These are phyloP conservation scores for Amylocystis lapponica DNA, from an alignment of 768 basidiomycete species.

Conservation along the genomic window DNA sequence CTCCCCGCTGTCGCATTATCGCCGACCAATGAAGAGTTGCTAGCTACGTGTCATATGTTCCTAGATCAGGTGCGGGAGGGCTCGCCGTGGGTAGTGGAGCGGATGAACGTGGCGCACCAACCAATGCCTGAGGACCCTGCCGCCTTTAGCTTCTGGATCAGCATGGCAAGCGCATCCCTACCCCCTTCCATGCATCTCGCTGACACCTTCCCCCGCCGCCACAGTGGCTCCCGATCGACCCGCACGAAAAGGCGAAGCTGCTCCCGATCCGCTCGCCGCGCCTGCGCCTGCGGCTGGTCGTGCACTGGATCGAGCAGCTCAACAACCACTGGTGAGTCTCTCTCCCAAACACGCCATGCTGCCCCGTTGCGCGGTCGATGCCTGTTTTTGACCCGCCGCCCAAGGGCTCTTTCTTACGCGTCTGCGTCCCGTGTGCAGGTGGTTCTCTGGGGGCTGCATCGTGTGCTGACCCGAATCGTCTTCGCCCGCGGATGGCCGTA, in stretches of 20 bases:
- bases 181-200: background rate
- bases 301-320: slow-evolving; percentile 90
- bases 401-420: slow-evolving; percentile 18
- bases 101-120: slow-evolving; percentile 75
- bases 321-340: slow-evolving; percentile 46
- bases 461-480: slow-evolving; percentile 33
- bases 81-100: slow-evolving; percentile 91
- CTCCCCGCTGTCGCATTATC: slow-evolving; percentile 1
- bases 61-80: slow-evolving; percentile 57
- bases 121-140: slow-evolving; percentile 67
- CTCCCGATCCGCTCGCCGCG: slow-evolving; percentile 75
- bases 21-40: slow-evolving; percentile 28
- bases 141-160: slow-evolving; percentile 87
- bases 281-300: slow-evolving; percentile 76
- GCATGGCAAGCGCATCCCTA: slow-evolving; percentile 41
- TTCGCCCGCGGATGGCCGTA: slow-evolving; percentile 3
- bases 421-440: slow-evolving; percentile 41
- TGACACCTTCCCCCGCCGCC: background rate
- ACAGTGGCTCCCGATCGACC: slow-evolving; percentile 80
- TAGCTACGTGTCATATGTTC: slow-evolving; percentile 55
- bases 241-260: slow-evolving; percentile 82
- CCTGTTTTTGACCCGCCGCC: slow-evolving; percentile 1
- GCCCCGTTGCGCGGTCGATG: slow-evolving; percentile 8
- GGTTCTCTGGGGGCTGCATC: slow-evolving; percentile 69
- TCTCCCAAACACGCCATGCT: background rate